These are phyloP conservation scores for Angomonas ambiguus DNA, from an alignment of 208 protist species.

Conservation along the genomic window DNA sequence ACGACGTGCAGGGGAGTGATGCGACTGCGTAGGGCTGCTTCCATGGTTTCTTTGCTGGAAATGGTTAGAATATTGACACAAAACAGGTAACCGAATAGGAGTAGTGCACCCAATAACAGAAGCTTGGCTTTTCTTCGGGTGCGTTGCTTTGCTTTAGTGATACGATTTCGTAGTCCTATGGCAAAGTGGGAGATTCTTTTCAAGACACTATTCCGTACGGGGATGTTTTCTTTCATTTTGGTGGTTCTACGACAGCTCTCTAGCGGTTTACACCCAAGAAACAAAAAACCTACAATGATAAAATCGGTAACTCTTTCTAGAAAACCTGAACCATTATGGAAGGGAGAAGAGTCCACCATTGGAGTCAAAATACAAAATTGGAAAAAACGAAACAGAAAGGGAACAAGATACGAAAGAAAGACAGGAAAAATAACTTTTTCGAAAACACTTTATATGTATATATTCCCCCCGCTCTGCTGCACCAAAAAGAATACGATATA, in stretches of 20 bases:
- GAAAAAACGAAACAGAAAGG: neutral
- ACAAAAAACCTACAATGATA: no score
- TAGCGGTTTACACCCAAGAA: no score
- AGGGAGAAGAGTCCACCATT: no score
- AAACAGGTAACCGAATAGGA: neutral
- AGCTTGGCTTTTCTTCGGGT: no score
- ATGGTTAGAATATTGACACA: neutral
- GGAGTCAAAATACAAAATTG: conserved; percentile 5
- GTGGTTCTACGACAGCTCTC: no score
- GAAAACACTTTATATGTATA: neutral
- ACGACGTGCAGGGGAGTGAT: neutral
- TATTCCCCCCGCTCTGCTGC: neutral
- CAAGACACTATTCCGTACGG: no score
- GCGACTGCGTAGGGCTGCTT: neutral
- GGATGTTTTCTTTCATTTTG: no score
- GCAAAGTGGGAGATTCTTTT: no score
- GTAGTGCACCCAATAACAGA: neutral
- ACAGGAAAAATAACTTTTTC: conserved; percentile 7
- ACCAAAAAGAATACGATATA: neutral
- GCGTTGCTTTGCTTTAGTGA: no score
- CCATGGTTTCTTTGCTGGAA: neutral
- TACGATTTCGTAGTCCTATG: no score
- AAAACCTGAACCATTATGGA: no score
- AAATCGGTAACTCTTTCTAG: no score
- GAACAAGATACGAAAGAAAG: conserved; percentile 1